Percentiles rank a stretch among this genome's conserved stretches.
Evolutionary conservation across 73 alveolate species (phyloP).

Genomic region (Tetrahymena thermophila): DNA sequence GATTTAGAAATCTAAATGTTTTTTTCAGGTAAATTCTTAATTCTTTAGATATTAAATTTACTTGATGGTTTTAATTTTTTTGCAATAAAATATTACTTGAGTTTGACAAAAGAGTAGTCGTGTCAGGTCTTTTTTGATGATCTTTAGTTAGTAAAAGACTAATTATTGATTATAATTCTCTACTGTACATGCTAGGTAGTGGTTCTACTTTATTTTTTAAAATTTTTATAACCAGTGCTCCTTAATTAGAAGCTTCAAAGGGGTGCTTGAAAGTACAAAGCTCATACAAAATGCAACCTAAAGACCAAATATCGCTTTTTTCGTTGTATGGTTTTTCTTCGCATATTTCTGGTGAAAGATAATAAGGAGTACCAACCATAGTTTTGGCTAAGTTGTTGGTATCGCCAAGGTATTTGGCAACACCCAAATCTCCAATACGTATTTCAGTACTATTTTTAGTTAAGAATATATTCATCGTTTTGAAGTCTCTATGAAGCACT

Average conservation of each 20-base stretch:
- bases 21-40: background rate
- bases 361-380: conserved; percentile 53
- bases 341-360: conserved; percentile 55
- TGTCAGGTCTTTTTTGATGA: background rate
- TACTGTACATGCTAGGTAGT: background rate
- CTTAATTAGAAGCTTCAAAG: conserved; percentile 44
- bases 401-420: background rate
- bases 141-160: background rate
- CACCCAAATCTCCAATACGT: background rate
- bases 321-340: conserved; percentile 47
- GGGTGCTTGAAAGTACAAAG: conserved; percentile 58
- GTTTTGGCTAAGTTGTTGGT: conserved; percentile 22
- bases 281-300: conserved; percentile 74
- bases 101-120: background rate
- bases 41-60: too few relatives aligned
- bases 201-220: conserved; percentile 39
- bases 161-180: background rate
- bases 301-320: conserved; percentile 60
- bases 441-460: conserved; percentile 6
- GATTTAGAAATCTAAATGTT: background rate
- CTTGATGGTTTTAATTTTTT: too few relatives aligned
- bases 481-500: conserved; percentile 72
- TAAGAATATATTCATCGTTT: conserved; percentile 61
- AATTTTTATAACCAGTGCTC: conserved; percentile 43
- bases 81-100: background rate